These are phyloP conservation scores for Echinochloa phyllopogon DNA, from an alignment of 176 grass and related monocot species.

Conservation along the genomic window DNA sequence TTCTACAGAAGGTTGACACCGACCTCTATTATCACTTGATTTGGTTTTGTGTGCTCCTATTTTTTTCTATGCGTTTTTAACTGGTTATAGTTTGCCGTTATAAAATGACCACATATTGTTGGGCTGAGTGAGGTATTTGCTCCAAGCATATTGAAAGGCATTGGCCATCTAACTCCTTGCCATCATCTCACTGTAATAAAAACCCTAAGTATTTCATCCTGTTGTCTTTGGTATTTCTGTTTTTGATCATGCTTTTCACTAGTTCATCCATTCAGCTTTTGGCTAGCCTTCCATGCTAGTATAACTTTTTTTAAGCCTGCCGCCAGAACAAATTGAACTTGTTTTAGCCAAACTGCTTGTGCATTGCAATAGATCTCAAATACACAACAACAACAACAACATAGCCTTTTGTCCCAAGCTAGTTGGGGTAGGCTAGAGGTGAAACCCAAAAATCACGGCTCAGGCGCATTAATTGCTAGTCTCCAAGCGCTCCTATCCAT, in stretches of 20 bases:
- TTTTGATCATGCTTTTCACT: not conserved
- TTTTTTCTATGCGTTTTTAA: not conserved
- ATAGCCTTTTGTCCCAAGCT: too few species aligned
- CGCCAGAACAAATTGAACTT: not conserved
- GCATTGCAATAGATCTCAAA: not conserved
- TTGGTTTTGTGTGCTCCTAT: conserved; percentile 7
- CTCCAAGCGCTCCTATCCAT: too few species aligned
- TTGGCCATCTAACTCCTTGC: not conserved
- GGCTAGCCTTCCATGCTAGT: not conserved
- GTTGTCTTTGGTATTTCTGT: not conserved
- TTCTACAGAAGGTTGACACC: conserved; percentile 60
- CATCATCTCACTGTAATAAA: not conserved
- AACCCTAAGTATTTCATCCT: not conserved
- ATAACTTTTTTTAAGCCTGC: not conserved
- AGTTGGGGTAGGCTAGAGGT: too few species aligned
- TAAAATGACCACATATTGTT: not conserved
- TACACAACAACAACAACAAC: too few species aligned
- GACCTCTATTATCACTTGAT: conserved; percentile 24
- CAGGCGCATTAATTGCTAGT: too few species aligned
- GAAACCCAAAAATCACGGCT: too few species aligned
- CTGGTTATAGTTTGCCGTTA: not conserved
- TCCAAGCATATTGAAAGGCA: not conserved
- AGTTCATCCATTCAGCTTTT: conserved; percentile 37
- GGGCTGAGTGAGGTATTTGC: not conserved
- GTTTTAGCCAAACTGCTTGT: not conserved